Evolutionary conservation across 805 yeast species (phyloP).

Genomic region (Candida xyloterini): DNA sequence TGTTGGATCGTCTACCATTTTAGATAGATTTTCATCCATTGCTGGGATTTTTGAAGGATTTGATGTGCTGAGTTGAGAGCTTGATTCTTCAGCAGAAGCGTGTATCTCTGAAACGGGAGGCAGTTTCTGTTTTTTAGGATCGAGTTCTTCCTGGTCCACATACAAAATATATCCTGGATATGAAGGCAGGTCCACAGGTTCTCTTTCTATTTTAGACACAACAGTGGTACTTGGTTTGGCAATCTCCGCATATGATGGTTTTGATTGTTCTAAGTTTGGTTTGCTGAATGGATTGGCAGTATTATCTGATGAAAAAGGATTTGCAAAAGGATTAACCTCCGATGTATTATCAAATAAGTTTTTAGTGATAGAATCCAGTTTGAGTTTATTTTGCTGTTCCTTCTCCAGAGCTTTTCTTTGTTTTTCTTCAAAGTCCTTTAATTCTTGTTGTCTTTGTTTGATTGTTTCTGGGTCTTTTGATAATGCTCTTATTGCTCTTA

Average conservation of each 20-base stretch:
- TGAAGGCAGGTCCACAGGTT: slow-evolving; percentile 37
- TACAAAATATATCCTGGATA: slow-evolving; percentile 68
- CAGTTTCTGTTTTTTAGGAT: slow-evolving; percentile 41
- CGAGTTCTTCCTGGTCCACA: slow-evolving; percentile 68
- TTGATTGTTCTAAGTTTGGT: slow-evolving; percentile 3
- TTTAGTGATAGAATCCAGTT: slow-evolving; percentile 36
- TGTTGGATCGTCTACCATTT: slow-evolving; percentile 65
- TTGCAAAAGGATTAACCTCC: slow-evolving; percentile 26
- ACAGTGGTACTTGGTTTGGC: slow-evolving; percentile 11
- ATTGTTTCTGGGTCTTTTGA: slow-evolving; percentile 53
- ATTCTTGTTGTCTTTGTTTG: slow-evolving; percentile 36
- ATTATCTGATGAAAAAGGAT: slow-evolving; percentile 22
- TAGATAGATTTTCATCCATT: slow-evolving; percentile 46
- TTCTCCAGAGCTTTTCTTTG: slow-evolving; percentile 43
- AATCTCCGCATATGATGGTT: slow-evolving; percentile 21
- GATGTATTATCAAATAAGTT: slow-evolving; percentile 39
- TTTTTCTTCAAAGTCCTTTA: slow-evolving; percentile 40
- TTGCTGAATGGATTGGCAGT: slow-evolving; percentile 14
- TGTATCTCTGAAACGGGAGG: slow-evolving; percentile 41
- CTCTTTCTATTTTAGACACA: slow-evolving; percentile 3
- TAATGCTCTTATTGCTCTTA: slow-evolving; percentile 77
- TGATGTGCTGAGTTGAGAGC: slow-evolving; percentile 9
- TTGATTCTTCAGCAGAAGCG: slow-evolving; percentile 4
- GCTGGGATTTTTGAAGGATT: slow-evolving; percentile 32
- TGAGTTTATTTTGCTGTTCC: slow-evolving; percentile 40